Evolutionary conservation across 257 asterid genomes (phyloP).

Genomic region (Cruciata laevipes): DNA sequence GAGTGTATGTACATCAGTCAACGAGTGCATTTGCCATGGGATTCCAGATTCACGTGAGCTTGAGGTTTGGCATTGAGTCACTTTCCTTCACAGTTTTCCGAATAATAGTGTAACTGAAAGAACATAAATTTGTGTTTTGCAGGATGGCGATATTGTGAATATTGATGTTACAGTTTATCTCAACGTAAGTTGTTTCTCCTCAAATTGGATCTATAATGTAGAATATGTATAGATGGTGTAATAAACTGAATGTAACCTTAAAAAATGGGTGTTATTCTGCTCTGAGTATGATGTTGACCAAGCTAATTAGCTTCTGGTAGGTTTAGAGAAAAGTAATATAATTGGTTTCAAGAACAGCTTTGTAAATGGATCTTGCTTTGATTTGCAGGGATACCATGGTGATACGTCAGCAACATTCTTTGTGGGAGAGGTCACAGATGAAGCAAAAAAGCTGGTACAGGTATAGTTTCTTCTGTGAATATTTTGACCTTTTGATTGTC

Average conservation of each 20-base stretch:
- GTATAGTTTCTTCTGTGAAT: conserved; percentile 32
- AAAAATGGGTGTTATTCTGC: background rate
- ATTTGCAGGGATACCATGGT: conserved; percentile 88
- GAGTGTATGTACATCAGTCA: conserved; percentile 97
- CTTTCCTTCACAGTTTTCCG: background rate
- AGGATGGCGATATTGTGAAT: conserved; percentile 97
- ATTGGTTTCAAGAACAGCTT: background rate
- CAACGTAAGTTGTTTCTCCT: conserved; percentile 49
- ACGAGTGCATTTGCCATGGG: conserved; percentile 99
- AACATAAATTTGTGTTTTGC: conserved; percentile 28
- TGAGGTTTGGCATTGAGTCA: conserved; percentile 44
- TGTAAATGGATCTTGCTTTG: conserved; percentile 12
- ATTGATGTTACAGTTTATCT: conserved; percentile 96
- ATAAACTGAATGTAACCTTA: background rate
- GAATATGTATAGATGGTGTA: background rate
- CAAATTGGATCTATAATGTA: background rate
- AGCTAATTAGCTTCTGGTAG: background rate
- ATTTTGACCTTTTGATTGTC: background rate
- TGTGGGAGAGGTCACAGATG: conserved; percentile 77
- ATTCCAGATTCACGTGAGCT: conserved; percentile 96
- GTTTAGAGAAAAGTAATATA: background rate
- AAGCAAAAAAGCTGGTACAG: conserved; percentile 78
- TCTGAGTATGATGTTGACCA: background rate
- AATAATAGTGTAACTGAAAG: background rate
- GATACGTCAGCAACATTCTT: conserved; percentile 91